Percentiles rank a stretch among this genome's conserved stretches.
These are phyloP conservation scores for Earliella scabrosa DNA, from an alignment of 1,284 basidiomycete genomes.

Conservation along the genomic window DNA sequence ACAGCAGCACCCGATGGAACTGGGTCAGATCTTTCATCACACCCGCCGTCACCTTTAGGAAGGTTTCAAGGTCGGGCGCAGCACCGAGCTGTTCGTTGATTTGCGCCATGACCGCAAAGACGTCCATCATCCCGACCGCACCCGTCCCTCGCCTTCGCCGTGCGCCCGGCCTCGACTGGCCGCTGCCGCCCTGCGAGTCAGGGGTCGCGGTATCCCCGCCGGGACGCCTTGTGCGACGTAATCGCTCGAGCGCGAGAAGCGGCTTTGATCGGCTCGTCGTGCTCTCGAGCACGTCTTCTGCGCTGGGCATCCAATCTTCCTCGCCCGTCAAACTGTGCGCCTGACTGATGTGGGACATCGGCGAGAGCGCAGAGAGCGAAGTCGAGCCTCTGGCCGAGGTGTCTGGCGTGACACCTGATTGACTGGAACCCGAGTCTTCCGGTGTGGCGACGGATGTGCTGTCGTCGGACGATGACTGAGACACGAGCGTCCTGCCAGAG, in stretches of 20 bases:
- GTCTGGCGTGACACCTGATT: neutral
- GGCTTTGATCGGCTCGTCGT: conserved; percentile 79
- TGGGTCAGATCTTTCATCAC: conserved; percentile 84
- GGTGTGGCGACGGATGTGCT: conserved; percentile 22
- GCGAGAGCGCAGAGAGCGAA: conserved; percentile 7
- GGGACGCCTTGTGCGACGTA: conserved; percentile 52
- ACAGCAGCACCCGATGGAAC: conserved; percentile 89
- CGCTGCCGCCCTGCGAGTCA: conserved; percentile 7
- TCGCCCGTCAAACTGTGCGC: conserved; percentile 34
- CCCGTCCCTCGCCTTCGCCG: conserved; percentile 32
- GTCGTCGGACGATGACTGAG: conserved; percentile 23
- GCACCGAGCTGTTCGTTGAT: conserved; percentile 85
- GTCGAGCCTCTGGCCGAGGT: no score
- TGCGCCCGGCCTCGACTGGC: conserved; percentile 19
- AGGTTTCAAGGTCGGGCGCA: conserved; percentile 71
- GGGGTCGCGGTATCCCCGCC: conserved; percentile 16
- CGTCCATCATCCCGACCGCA: conserved; percentile 75
- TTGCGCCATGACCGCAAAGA: conserved; percentile 82
- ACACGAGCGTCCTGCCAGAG: conserved; percentile 37
- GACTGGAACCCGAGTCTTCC: conserved; percentile 21
- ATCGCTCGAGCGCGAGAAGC: conserved; percentile 72
- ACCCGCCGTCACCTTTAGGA: conserved; percentile 81
- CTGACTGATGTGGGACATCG: conserved; percentile 11
- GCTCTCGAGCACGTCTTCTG: conserved; percentile 74
- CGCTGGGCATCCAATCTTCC: conserved; percentile 51